These are phyloP conservation scores for Myrica gale DNA, from an alignment of 306 rosid species.

Conservation along the genomic window DNA sequence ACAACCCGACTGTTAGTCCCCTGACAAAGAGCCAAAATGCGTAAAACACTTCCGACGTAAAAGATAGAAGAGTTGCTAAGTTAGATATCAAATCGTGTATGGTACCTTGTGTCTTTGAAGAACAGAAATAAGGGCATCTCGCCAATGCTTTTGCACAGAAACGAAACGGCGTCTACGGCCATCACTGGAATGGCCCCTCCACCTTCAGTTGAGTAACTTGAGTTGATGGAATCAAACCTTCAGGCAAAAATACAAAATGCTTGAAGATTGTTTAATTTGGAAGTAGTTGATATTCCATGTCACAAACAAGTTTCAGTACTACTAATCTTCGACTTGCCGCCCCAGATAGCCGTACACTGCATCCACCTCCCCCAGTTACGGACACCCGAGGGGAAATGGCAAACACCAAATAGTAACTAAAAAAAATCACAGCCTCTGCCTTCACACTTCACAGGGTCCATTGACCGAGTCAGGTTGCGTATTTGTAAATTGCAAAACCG, in stretches of 20 bases:
- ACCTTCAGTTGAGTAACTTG: neutral
- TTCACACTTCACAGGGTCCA: neutral
- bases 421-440: neutral
- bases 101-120: slow-evolving; percentile 25
- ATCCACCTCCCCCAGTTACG: slow-evolving; percentile 28
- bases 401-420: too few species aligned
- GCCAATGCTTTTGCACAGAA: slow-evolving; percentile 3
- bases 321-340: neutral
- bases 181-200: neutral
- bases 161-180: neutral
- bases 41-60: neutral
- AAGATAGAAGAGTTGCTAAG: neutral
- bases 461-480: neutral
- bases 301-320: too few species aligned
- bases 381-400: neutral
- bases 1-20: neutral
- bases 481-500: too few species aligned
- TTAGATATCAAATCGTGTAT: neutral
- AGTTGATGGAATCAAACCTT: neutral
- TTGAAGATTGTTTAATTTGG: neutral
- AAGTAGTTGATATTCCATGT: neutral
- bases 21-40: neutral
- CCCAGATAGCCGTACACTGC: slow-evolving; percentile 16
- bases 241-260: too few species aligned
- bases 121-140: slow-evolving; percentile 20